Conservation (phyloP, 257 asterid genomes). For the Fraxinus cuspidata region DNA sequence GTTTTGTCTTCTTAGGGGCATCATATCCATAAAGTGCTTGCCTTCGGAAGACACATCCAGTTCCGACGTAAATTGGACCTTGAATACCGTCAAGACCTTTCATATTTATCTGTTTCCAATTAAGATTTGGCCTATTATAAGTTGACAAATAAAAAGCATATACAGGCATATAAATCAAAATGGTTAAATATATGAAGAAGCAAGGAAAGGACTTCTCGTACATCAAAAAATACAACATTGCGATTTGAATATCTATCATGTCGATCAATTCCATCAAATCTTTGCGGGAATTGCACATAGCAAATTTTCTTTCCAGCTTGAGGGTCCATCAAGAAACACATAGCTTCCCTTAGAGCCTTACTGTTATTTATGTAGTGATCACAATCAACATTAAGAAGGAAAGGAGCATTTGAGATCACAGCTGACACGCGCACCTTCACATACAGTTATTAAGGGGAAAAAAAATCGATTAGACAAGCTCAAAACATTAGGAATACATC, state of each 20-base stretch:
- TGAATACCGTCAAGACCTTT: slow-evolving; percentile 99
- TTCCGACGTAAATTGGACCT: slow-evolving; percentile 96
- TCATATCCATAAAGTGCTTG: slow-evolving; percentile 93
- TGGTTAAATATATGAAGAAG: neutral
- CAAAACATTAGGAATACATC: neutral
- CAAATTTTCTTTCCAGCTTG: slow-evolving; percentile 96
- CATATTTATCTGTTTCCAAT: slow-evolving; percentile 73
- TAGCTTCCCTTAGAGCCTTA: slow-evolving; percentile 92
- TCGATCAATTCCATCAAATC: slow-evolving; percentile 95
- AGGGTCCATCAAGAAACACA: slow-evolving; percentile 99
- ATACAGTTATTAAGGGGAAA: slow-evolving; percentile 11
- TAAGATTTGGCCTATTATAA: slow-evolving; percentile 24
- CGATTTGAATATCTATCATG: slow-evolving; percentile 96
- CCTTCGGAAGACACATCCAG: slow-evolving; percentile 95
- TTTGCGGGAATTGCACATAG: slow-evolving; percentile 95
- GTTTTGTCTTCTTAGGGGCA: slow-evolving; percentile 87
- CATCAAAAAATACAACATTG: slow-evolving; percentile 92
- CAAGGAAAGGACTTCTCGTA: slow-evolving; percentile 35
- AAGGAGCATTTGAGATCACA: slow-evolving; percentile 94
- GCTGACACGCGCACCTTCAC: slow-evolving; percentile 90
- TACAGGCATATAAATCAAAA: slow-evolving; percentile 4
- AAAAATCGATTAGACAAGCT: slow-evolving; percentile 10
- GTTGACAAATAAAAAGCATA: neutral
- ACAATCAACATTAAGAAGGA: slow-evolving; percentile 91
- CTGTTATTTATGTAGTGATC: slow-evolving; percentile 97